Evolutionary conservation across 1,284 basidiomycete genomes (phyloP).

Genomic region (Malassezia psittaci): DNA sequence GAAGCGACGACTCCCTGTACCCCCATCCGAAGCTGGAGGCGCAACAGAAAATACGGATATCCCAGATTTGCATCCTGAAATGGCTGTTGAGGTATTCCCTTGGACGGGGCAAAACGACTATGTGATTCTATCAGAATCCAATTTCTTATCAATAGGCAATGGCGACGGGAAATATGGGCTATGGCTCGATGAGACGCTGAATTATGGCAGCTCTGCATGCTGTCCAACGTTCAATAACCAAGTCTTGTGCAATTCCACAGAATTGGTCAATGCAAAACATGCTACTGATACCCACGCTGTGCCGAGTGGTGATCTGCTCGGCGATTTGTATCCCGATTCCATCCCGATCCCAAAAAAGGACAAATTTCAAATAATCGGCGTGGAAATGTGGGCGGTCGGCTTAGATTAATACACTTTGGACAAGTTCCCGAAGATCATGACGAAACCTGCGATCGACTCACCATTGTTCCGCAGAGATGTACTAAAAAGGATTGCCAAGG

Average conservation of each 20-base stretch:
- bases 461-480: constrained; percentile 1
- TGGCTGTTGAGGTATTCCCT: constrained; percentile 57
- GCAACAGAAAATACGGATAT: neutral
- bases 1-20: constrained; percentile 48
- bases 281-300: constrained; percentile 7
- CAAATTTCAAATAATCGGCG: constrained; percentile 68
- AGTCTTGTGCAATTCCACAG: constrained; percentile 55
- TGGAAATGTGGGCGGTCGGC: constrained; percentile 69
- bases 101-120: constrained; percentile 89
- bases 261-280: constrained; percentile 2
- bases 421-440: neutral
- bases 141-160: constrained; percentile 32
- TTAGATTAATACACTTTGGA: constrained; percentile 48
- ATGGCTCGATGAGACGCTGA: constrained; percentile 72
- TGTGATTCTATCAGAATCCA: constrained; percentile 66
- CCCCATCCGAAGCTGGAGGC: constrained; percentile 29
- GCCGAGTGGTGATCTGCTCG: constrained; percentile 13
- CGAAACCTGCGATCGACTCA: neutral
- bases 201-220: constrained; percentile 68
- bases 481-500: neutral
- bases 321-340: constrained; percentile 27
- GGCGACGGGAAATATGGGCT: constrained; percentile 55
- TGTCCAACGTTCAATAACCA: constrained; percentile 85
- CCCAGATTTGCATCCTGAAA: constrained; percentile 11
- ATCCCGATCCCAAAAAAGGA: constrained; percentile 52